Percentiles rank a stretch among this genome's conserved stretches.
Evolutionary conservation across 2,329 filamentous ascomycete species (phyloP).

Genomic region (Beauveria sp.): DNA sequence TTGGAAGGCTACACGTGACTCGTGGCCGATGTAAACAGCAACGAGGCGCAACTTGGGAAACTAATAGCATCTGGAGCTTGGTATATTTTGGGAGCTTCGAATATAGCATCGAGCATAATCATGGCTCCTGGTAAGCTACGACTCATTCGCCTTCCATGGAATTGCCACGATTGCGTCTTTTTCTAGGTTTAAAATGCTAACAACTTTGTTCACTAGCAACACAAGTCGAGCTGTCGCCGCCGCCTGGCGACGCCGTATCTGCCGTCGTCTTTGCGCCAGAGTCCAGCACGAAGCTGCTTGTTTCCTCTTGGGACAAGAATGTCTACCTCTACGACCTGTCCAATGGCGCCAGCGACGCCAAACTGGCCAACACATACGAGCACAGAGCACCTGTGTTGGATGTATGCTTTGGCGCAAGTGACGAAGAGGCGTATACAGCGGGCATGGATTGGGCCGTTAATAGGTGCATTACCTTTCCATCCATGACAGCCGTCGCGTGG

Average conservation of each 20-base stretch:
- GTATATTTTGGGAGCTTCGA: constrained; percentile 8
- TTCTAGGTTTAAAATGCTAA: background rate
- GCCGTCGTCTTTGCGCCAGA: constrained; percentile 76
- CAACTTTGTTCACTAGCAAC: constrained; percentile 38
- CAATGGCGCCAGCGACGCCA: constrained; percentile 44
- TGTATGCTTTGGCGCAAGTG: constrained; percentile 79
- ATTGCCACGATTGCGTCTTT: background rate
- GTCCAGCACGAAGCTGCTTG: constrained; percentile 69
- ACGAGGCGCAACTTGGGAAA: constrained; percentile 7
- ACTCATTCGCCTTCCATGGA: background rate
- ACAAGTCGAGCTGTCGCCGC: constrained; percentile 76
- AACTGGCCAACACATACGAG: constrained; percentile 64
- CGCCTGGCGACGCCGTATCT: constrained; percentile 82
- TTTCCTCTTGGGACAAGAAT: constrained; percentile 89
- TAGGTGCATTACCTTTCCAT: constrained; percentile 40
- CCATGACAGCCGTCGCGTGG: background rate
- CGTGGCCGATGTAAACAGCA: constrained; percentile 27
- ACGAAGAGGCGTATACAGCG: constrained; percentile 76
- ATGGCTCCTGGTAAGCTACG: constrained; percentile 35
- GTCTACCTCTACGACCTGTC: constrained; percentile 81
- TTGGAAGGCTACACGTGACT: constrained; percentile 27
- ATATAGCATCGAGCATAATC: constrained; percentile 16
- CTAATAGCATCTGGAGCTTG: background rate
- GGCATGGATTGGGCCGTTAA: constrained; percentile 83
- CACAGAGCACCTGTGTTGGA: constrained; percentile 82